phyloP scores from a whole-genome alignment of 1,139 yeast species.

The Suhomyces bribrorum region DNA sequence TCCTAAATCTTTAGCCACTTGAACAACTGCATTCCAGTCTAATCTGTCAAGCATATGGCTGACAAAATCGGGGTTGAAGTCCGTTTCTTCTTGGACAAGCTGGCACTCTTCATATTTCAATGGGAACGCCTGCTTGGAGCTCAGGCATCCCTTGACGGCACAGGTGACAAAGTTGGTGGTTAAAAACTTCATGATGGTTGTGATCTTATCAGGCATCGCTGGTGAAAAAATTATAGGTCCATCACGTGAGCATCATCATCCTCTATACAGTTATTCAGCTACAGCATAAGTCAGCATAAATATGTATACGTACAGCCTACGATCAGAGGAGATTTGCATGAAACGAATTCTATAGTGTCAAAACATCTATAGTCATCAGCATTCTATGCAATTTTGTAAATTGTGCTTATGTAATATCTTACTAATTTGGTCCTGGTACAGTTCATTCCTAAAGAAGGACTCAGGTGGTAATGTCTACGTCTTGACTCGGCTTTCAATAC shows the following conservation, averaged over 20 bases:
- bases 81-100: conserved; percentile 75
- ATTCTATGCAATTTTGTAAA: too few relatives aligned
- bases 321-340: too few relatives aligned
- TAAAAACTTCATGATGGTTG: conserved; percentile 70
- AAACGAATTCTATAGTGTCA: too few relatives aligned
- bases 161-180: conserved; percentile 96
- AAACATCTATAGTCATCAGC: too few relatives aligned
- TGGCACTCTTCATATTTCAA: conserved; percentile 70
- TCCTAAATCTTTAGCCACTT: conserved; percentile 77
- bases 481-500: too few relatives aligned
- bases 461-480: too few relatives aligned
- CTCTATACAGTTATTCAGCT: too few relatives aligned
- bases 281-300: too few relatives aligned
- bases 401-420: neutral
- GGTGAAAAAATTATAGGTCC: conserved; percentile 2
- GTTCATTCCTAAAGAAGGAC: too few relatives aligned
- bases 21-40: conserved; percentile 82
- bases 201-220: conserved; percentile 3
- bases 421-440: neutral
- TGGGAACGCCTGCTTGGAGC: conserved; percentile 79
- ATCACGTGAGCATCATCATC: conserved; percentile 9
- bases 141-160: conserved; percentile 80
- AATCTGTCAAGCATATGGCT: conserved; percentile 75
- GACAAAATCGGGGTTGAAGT: conserved; percentile 80
- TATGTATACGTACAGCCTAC: too few relatives aligned